phyloP scores from a whole-genome alignment of 441 rosid genomes.

The Brassica hybrid region DNA sequence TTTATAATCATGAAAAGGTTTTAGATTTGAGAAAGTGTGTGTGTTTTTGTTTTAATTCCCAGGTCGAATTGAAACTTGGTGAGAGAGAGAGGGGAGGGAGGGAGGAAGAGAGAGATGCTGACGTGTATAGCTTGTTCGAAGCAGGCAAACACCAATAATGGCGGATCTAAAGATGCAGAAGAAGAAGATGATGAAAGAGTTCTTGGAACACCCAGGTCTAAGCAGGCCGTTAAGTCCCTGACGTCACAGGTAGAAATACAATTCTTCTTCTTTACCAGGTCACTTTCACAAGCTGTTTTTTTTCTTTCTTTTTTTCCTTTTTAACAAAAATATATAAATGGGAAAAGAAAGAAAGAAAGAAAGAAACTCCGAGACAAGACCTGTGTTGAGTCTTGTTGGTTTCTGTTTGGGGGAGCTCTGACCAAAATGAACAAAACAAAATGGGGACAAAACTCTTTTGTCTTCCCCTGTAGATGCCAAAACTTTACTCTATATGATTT shows the following conservation, averaged over 20 bases:
- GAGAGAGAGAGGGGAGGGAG: constrained; percentile 1
- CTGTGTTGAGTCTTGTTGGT: constrained; percentile 23
- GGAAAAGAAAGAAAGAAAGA: neutral
- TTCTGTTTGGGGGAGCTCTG: constrained; percentile 31
- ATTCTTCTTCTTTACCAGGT: neutral
- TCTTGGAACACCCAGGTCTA: constrained; percentile 69
- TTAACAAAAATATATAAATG: neutral
- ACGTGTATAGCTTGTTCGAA: constrained; percentile 86
- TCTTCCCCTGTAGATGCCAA: neutral
- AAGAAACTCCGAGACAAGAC: constrained; percentile 6
- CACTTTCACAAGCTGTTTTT: constrained; percentile 11
- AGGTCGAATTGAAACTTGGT: constrained; percentile 19
- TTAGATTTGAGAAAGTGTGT: constrained; percentile 11
- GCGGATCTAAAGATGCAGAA: constrained; percentile 59
- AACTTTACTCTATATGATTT: neutral
- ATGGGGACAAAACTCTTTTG: neutral
- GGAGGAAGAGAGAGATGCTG: constrained; percentile 53
- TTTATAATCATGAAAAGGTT: too few species aligned
- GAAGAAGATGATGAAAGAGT: constrained; percentile 50
- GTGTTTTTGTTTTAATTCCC: neutral
- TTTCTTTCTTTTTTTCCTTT: neutral
- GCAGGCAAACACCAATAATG: constrained; percentile 50
- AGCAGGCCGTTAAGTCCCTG: constrained; percentile 70
- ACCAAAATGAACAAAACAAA: neutral
- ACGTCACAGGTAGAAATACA: constrained; percentile 65